phyloP scores from a whole-genome alignment of 164 flowering plant species.

The Cinnamomum micranthum region DNA sequence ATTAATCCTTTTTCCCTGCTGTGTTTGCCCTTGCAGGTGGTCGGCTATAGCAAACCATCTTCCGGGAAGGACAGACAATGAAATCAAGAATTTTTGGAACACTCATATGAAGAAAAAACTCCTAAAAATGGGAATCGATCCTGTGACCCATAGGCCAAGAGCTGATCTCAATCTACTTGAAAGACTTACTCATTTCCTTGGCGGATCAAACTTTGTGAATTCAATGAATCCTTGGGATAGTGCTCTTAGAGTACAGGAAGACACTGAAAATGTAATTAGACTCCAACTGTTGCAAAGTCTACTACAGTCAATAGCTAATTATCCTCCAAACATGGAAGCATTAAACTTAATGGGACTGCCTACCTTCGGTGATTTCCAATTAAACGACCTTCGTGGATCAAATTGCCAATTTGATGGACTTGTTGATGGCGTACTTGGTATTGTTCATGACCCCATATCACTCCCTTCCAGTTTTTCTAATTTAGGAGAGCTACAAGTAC shows the following conservation, averaged over 20 bases:
- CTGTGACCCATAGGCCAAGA: conserved; percentile 60
- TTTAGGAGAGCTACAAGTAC: conserved; percentile 5
- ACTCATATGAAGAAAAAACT: conserved; percentile 67
- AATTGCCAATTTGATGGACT: conserved; percentile 6
- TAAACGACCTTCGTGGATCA: conserved; percentile 6
- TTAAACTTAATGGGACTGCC: conserved; percentile 15
- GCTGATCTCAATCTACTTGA: conserved; percentile 41
- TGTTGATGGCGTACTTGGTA: conserved; percentile 6
- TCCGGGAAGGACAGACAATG: conserved; percentile 70
- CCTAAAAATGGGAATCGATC: conserved; percentile 61
- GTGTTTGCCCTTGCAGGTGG: conserved; percentile 42
- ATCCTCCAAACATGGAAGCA: conserved; percentile 18
- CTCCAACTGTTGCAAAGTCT: conserved; percentile 41
- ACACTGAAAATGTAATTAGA: conserved; percentile 43
- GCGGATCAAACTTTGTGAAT: conserved; percentile 20
- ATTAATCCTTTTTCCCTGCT: neutral
- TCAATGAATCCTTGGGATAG: conserved; percentile 35
- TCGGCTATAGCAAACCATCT: conserved; percentile 67
- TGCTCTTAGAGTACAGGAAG: conserved; percentile 42
- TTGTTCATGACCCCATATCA: conserved; percentile 4
- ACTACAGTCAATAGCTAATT: conserved; percentile 28
- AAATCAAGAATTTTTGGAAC: conserved; percentile 72
- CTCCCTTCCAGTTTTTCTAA: neutral
- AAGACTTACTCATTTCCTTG: conserved; percentile 37
- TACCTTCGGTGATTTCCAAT: conserved; percentile 1